Evolutionary conservation across 2,329 filamentous ascomycete genomes (phyloP), one percentile per base, ranked within the genome.

Genomic region (Lanzia echinophila): DNA sequence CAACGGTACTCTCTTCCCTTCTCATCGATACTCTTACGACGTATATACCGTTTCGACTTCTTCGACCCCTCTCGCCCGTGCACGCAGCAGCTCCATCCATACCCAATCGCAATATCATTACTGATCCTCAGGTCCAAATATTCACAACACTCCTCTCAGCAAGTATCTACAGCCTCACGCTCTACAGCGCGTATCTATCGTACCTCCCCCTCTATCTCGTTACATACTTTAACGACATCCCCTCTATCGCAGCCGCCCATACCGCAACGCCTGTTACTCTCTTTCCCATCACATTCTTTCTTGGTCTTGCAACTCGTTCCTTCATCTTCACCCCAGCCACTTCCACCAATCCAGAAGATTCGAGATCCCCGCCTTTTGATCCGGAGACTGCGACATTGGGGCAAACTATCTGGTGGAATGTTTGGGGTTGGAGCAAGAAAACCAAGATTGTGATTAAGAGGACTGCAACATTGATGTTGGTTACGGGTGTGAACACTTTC

Each of bases 281-380:
- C 46, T 70, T 90, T 3, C 83, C 85, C 1, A 53, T 78, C 42
- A 75, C 76, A 6, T 58, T 79, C 3, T 63, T 75, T 2, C 75
- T 88, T 17, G 91, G 90, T 2, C 74, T 82, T 57, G 87, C 88
- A 0, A 83, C 86, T 4, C 83, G 83, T 57, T 79, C 80, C 44
- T 92, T 95, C 68, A 81, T 96, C 61, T 95, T 96, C 68, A 80
- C 82, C 38, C 83, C 86, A 2, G 79, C 82, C 20, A 79, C 81
- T 17, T 77, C 74, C 13, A 49, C 57, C 57, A 69, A 70, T 10
- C 75, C 75, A 47, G 74, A 76, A 5, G 76, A 79, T 0, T 78
- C 76, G 75, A 50, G 71, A 75, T 60, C 69, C 20, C 68, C 69
- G 32, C 67, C 73, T 24, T 89, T 90, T 64, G 75, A 90, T 61